These are phyloP conservation scores for Barnettozyma sp. DNA, from an alignment of 805 yeast genomes.

Conservation along the genomic window DNA sequence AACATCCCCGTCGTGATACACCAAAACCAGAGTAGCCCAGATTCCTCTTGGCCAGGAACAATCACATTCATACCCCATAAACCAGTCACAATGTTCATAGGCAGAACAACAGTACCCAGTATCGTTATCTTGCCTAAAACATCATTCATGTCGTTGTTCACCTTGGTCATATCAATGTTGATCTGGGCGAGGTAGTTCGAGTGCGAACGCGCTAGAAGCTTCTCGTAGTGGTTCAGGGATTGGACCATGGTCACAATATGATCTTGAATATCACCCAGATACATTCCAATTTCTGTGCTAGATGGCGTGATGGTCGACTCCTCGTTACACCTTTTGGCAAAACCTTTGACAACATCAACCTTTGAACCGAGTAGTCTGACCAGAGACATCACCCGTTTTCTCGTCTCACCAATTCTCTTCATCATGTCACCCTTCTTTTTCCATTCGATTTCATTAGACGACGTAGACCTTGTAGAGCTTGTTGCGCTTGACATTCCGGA, in stretches of 20 bases:
- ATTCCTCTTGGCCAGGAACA: constrained; percentile 83
- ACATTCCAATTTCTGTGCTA: constrained; percentile 62
- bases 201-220: constrained; percentile 88
- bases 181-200: constrained; percentile 94
- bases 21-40: constrained; percentile 62
- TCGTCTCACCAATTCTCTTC: constrained; percentile 89
- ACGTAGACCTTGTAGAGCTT: constrained; percentile 28
- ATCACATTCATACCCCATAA: constrained; percentile 98
- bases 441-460: constrained; percentile 59
- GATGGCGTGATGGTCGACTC: constrained; percentile 69
- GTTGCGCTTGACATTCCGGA: constrained; percentile 24
- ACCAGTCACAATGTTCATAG: constrained; percentile 93
- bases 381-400: constrained; percentile 90
- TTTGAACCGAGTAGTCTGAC: constrained; percentile 79
- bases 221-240: constrained; percentile 89
- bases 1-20: constrained; percentile 42
- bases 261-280: constrained; percentile 14
- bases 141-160: constrained; percentile 94
- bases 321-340: constrained; percentile 84
- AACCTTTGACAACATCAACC: constrained; percentile 96
- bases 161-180: constrained; percentile 95
- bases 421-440: constrained; percentile 91
- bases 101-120: constrained; percentile 90
- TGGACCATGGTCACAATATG: constrained; percentile 88
- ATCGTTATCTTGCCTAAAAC: constrained; percentile 90